phyloP scores from a whole-genome alignment of 768 basidiomycete species.

The Mrakia blollopis region DNA sequence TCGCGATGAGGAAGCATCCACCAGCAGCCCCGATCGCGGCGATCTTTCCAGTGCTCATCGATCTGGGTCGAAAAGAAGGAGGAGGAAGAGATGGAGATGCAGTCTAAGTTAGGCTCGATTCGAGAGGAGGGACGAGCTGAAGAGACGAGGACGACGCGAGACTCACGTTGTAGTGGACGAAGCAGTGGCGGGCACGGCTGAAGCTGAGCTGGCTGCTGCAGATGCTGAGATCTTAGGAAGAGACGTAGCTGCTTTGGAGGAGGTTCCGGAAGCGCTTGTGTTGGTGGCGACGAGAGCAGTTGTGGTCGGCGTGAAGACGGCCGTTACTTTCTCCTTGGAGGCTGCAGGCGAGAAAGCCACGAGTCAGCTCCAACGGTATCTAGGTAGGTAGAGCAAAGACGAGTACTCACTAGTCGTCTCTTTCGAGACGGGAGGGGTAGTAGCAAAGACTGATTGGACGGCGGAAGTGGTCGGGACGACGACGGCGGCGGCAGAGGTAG shows the following conservation, averaged over 20 bases:
- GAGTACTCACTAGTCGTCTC: background rate
- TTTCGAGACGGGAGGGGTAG: background rate
- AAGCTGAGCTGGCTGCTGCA: background rate
- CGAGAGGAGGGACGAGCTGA: background rate
- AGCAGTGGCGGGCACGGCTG: background rate
- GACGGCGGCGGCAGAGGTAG: background rate
- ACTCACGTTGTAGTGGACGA: background rate
- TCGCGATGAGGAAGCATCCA: constrained; percentile 6
- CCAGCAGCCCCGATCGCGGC: constrained; percentile 2
- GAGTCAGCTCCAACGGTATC: background rate
- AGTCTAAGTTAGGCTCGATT: background rate
- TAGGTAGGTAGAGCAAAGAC: background rate
- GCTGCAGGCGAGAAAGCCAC: background rate
- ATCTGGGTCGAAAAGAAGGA: background rate
- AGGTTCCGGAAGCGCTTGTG: background rate
- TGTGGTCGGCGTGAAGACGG: background rate
- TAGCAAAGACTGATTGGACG: background rate
- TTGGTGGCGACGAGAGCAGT: background rate
- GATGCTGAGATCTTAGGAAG: background rate
- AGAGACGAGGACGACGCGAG: background rate
- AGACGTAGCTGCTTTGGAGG: background rate
- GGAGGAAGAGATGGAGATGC: background rate
- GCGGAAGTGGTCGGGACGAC: background rate
- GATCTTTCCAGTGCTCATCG: constrained; percentile 12
- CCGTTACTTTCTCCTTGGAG: background rate